phyloP scores from a whole-genome alignment of 495 filamentous ascomycete species.

The Neurospora sp. region DNA sequence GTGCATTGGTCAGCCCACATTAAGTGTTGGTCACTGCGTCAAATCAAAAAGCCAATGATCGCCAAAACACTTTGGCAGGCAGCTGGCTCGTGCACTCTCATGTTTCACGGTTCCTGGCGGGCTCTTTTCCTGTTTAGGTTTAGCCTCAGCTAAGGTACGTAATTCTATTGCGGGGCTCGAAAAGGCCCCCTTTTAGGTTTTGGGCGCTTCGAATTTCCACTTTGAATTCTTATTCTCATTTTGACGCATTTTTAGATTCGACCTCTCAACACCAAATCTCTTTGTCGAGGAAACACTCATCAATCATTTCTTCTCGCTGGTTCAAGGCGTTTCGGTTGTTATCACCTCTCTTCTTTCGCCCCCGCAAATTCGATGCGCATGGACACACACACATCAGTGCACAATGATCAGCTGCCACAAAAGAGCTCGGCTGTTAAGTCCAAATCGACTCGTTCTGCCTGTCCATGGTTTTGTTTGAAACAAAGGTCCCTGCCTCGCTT shows the following conservation, averaged over 20 bases:
- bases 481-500: not conserved
- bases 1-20: not conserved
- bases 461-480: not conserved
- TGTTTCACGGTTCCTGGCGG: not conserved
- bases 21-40: not conserved
- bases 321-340: not conserved
- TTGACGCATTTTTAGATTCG: not conserved
- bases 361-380: not conserved
- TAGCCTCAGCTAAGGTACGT: not conserved
- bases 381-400: constrained; percentile 2
- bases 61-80: not conserved
- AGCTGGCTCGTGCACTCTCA: not conserved
- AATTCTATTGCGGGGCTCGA: not conserved
- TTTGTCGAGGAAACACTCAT: too few relatives aligned
- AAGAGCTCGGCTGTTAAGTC: not conserved
- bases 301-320: not conserved
- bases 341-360: not conserved
- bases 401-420: not conserved
- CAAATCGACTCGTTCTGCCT: not conserved
- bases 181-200: not conserved
- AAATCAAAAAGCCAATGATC: not conserved
- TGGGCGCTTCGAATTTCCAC: not conserved
- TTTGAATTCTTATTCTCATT: not conserved
- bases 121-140: not conserved
- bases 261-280: not conserved